Conservation (phyloP, 352 stramenopile species). For the Phytophthora lateralis region DNA sequence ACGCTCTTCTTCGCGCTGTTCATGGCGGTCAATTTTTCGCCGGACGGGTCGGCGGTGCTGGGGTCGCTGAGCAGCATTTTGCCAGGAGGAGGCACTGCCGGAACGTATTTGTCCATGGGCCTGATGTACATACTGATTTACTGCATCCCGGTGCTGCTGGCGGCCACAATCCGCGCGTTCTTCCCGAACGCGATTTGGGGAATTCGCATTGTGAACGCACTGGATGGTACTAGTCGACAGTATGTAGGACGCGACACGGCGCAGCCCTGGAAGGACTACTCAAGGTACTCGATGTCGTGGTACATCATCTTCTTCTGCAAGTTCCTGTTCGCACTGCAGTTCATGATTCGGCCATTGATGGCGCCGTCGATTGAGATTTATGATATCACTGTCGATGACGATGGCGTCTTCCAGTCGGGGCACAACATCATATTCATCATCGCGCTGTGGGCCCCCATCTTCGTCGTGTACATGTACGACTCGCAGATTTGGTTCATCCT, state of each 20-base stretch:
- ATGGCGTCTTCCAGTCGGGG: constrained; percentile 65
- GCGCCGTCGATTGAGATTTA: constrained; percentile 80
- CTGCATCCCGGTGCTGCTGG: constrained; percentile 55
- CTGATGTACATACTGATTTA: constrained; percentile 67
- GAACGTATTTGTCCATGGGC: constrained; percentile 67
- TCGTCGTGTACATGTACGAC: constrained; percentile 90
- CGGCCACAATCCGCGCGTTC: constrained; percentile 57
- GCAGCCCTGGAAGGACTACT: constrained; percentile 66
- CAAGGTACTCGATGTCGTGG: constrained; percentile 73
- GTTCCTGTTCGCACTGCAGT: constrained; percentile 78
- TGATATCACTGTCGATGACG: constrained; percentile 53
- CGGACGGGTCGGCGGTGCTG: constrained; percentile 53
- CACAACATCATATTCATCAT: constrained; percentile 86
- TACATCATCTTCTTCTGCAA: constrained; percentile 76
- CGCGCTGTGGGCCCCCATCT: constrained; percentile 75
- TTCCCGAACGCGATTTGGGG: constrained; percentile 58
- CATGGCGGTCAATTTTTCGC: constrained; percentile 61
- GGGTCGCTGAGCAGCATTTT: constrained; percentile 48
- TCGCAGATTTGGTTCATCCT: constrained; percentile 89
- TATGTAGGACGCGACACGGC: constrained; percentile 81
- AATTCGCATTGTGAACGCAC: constrained; percentile 60
- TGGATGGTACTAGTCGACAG: constrained; percentile 75
- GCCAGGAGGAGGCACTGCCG: constrained; percentile 48
- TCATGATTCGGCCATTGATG: constrained; percentile 87
- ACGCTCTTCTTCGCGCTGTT: constrained; percentile 76